A percentile compares a stretch with the other conserved stretches of the same genome.
phyloP scores from a whole-genome alignment of 192 early-diverging fungal genomes.

The Backusella luteola region DNA sequence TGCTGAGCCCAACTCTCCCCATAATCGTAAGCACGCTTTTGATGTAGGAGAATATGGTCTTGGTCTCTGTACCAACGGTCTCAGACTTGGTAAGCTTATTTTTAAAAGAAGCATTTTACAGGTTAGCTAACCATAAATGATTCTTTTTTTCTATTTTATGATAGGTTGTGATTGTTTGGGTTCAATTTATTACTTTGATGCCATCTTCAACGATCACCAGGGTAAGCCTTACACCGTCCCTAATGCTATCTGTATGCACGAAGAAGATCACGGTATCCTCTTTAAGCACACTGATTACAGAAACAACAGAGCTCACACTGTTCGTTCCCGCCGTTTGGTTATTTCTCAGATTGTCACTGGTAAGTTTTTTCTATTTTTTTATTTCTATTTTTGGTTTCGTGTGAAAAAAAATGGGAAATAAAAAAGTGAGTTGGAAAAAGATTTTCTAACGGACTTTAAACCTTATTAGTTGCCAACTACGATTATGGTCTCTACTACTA shows the following conservation, averaged over 20 bases:
- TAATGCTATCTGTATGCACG: constrained; percentile 41
- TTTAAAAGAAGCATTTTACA: not conserved
- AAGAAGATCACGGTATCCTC: constrained; percentile 39
- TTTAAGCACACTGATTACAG: constrained; percentile 44
- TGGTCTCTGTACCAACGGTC: constrained; percentile 40
- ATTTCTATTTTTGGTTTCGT: constrained; percentile 6
- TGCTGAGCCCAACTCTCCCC: constrained; percentile 32
- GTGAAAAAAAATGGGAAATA: not conserved
- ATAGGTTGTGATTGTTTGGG: constrained; percentile 41
- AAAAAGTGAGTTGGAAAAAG: not conserved
- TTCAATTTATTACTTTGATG: constrained; percentile 44
- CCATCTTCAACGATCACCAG: constrained; percentile 34
- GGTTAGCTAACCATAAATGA: not conserved
- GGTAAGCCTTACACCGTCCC: constrained; percentile 37
- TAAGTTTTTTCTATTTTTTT: constrained; percentile 11
- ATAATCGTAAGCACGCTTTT: constrained; percentile 39
- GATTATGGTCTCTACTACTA: constrained; percentile 43
- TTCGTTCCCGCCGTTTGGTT: constrained; percentile 37
- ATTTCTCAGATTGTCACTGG: constrained; percentile 42
- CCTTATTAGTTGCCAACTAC: constrained; percentile 38
- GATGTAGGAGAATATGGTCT: constrained; percentile 46
- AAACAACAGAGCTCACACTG: constrained; percentile 33
- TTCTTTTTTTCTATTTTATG: not conserved
- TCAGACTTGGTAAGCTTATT: constrained; percentile 18
- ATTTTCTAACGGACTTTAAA: not conserved